Conservation (phyloP, 208 protist genomes). For the Acanthamoeba royreba region DNA sequence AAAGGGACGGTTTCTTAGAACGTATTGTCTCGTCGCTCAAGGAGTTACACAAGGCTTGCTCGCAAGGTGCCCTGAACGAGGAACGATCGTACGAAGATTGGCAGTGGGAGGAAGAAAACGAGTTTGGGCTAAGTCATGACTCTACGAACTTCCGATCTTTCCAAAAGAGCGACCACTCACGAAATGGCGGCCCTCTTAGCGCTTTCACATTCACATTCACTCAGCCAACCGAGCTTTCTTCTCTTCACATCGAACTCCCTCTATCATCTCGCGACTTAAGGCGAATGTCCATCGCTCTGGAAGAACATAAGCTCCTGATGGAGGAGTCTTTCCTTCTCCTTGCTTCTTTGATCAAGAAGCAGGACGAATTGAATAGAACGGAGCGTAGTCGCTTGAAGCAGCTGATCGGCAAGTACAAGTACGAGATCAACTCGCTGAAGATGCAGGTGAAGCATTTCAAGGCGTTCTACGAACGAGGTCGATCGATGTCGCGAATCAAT, state of each 20-base stretch:
- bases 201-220: no score
- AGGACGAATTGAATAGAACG: background rate
- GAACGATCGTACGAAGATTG: background rate
- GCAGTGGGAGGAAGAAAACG: background rate
- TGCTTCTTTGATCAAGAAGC: background rate
- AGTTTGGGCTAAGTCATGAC: background rate
- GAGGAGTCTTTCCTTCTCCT: background rate
- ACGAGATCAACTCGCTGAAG: background rate
- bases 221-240: no score
- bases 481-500: background rate
- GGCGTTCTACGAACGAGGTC: background rate
- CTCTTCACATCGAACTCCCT: background rate
- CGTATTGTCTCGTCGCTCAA: background rate
- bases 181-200: background rate
- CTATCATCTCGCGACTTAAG: background rate
- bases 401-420: background rate
- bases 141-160: no score
- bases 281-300: background rate
- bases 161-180: background rate
- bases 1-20: background rate
- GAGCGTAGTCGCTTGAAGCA: background rate
- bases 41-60: background rate
- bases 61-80: background rate
- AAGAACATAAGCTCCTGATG: background rate
- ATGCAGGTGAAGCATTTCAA: slow-evolving; percentile 20